A percentile compares a stretch with the other conserved stretches of the same genome.
Conservation (phyloP, 177 flowering plant genomes). For the Vitis hybrid region DNA sequence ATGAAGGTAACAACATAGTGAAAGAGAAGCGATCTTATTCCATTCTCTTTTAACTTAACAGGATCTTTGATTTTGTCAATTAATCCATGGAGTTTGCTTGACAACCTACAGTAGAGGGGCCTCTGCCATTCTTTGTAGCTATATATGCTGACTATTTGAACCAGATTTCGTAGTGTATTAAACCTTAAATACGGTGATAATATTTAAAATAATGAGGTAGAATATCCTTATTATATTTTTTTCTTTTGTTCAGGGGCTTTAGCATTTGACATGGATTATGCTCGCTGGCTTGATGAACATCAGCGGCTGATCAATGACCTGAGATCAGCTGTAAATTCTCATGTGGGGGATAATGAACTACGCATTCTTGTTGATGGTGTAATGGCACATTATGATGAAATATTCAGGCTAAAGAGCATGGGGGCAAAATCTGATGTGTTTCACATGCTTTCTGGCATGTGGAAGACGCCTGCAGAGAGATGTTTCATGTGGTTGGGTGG, state of each 20-base stretch:
- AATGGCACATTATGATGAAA: constrained; percentile 75
- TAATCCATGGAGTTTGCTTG: too few relatives aligned
- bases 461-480: constrained; percentile 91
- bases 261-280: constrained; percentile 79
- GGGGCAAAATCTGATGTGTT: constrained; percentile 81
- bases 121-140: too few relatives aligned
- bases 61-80: too few relatives aligned
- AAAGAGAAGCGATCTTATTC: too few relatives aligned
- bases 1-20: too few relatives aligned
- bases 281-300: constrained; percentile 88
- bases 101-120: too few relatives aligned
- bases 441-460: constrained; percentile 95
- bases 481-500: constrained; percentile 98
- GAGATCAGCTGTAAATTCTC: constrained; percentile 70
- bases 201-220: too few relatives aligned
- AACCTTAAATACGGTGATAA: too few relatives aligned
- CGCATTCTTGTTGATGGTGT: constrained; percentile 64
- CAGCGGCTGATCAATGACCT: constrained; percentile 69
- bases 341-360: constrained; percentile 62
- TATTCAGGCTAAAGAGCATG: constrained; percentile 63
- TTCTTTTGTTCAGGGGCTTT: constrained; percentile 50
- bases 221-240: neutral
- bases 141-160: too few relatives aligned
- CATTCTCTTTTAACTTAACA: too few relatives aligned
- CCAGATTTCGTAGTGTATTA: too few relatives aligned